These are phyloP conservation scores for Tylopilus plumbeoviolaceoides DNA, from an alignment of 768 basidiomycete species.

Conservation along the genomic window DNA sequence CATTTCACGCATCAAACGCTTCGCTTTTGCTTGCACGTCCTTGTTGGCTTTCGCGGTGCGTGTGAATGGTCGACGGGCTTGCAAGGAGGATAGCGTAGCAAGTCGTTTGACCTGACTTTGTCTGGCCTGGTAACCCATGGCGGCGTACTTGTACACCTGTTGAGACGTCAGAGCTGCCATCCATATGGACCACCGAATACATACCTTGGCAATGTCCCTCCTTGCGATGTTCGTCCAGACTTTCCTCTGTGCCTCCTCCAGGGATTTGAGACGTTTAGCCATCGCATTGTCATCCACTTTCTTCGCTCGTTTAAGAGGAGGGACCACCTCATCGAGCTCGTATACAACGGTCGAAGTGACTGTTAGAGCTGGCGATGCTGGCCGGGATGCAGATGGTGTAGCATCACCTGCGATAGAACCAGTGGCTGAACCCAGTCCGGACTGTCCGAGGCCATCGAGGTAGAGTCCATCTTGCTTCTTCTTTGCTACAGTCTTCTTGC, in stretches of 20 bases:
- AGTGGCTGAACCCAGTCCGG: slow-evolving; percentile 46
- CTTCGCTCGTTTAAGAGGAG: slow-evolving; percentile 71
- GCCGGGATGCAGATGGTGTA: slow-evolving; percentile 67
- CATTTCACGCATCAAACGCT: slow-evolving; percentile 92
- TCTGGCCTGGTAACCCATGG: slow-evolving; percentile 60
- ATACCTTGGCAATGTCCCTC: slow-evolving; percentile 79
- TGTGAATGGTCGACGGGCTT: slow-evolving; percentile 72
- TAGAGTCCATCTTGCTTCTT: slow-evolving; percentile 54
- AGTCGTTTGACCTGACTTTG: slow-evolving; percentile 72
- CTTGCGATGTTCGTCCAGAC: slow-evolving; percentile 88
- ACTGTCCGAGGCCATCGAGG: slow-evolving; percentile 48
- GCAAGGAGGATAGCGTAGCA: slow-evolving; percentile 67
- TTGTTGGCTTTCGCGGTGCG: slow-evolving; percentile 76
- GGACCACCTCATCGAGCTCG: slow-evolving; percentile 66
- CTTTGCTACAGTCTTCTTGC: slow-evolving; percentile 53
- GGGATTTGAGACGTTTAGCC: slow-evolving; percentile 66
- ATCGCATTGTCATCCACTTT: slow-evolving; percentile 70
- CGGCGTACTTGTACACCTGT: slow-evolving; percentile 79
- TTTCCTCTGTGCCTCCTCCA: slow-evolving; percentile 84
- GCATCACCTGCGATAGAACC: slow-evolving; percentile 59
- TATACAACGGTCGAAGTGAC: slow-evolving; percentile 59
- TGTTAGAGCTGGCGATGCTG: slow-evolving; percentile 58
- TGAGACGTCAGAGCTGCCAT: slow-evolving; percentile 5
- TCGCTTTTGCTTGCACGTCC: slow-evolving; percentile 80
- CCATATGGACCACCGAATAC: not conserved